A percentile compares a stretch with the other conserved stretches of the same genome.
Conservation (phyloP, 371 early-diverging fungal genomes). For the Coemansia sp. region DNA sequence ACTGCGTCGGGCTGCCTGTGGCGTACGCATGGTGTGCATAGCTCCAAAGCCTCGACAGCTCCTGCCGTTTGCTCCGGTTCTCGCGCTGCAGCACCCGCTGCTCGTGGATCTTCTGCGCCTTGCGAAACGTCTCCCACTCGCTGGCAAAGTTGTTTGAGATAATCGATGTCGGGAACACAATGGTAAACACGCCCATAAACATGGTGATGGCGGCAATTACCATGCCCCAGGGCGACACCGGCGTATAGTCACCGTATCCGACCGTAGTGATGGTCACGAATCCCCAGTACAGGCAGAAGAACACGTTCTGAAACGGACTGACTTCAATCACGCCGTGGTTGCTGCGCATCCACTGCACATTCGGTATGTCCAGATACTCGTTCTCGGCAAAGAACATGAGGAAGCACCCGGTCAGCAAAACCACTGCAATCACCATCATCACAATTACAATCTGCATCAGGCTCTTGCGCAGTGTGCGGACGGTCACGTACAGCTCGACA, state of each 20-base stretch:
- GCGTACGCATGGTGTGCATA: conserved; percentile 30
- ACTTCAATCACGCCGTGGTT: conserved; percentile 32
- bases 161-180: conserved; percentile 85
- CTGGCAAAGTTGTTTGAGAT: conserved; percentile 76
- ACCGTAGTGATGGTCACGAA: conserved; percentile 85
- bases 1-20: not conserved
- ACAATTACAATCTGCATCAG: conserved; percentile 48
- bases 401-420: conserved; percentile 48
- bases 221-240: conserved; percentile 80
- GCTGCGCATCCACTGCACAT: conserved; percentile 45
- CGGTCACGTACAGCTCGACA: conserved; percentile 45
- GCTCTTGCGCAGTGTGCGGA: conserved; percentile 48
- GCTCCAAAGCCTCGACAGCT: conserved; percentile 19
- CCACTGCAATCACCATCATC: conserved; percentile 35
- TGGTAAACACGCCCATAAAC: conserved; percentile 79
- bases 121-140: conserved; percentile 47
- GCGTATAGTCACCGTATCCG: conserved; percentile 83
- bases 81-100: conserved; percentile 29
- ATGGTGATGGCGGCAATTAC: conserved; percentile 79
- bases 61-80: conserved; percentile 16
- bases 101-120: conserved; percentile 36
- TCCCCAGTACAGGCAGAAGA: conserved; percentile 72
- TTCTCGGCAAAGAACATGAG: conserved; percentile 52
- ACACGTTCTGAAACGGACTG: conserved; percentile 54
- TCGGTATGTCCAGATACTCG: conserved; percentile 27